phyloP scores from a whole-genome alignment of 768 basidiomycete species.

The Auricularia sp. region DNA sequence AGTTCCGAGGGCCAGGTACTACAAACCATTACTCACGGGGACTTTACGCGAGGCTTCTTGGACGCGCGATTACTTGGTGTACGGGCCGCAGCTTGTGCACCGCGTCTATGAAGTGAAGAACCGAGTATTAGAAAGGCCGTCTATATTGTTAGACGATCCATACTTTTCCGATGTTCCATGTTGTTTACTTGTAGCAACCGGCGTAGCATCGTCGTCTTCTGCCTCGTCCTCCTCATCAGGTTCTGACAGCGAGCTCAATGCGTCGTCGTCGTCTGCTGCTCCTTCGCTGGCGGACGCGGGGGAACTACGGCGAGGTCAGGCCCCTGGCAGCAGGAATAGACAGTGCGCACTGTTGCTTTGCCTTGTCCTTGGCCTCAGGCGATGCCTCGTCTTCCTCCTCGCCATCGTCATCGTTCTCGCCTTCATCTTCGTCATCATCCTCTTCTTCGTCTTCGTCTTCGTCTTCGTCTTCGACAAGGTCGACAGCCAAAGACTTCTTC shows the following conservation, averaged over 20 bases:
- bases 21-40: neutral
- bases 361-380: neutral
- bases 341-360: neutral
- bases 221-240: neutral
- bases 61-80: neutral
- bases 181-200: neutral
- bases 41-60: neutral
- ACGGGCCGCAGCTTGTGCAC: neutral
- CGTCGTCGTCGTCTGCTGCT: neutral
- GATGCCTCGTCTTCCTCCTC: neutral
- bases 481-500: conserved; percentile 12
- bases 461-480: conserved; percentile 24
- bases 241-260: neutral
- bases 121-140: neutral
- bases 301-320: neutral
- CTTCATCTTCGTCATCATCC: conserved; percentile 21
- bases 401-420: conserved; percentile 29
- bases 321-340: neutral
- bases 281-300: neutral
- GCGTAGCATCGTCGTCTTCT: neutral
- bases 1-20: neutral
- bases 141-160: neutral
- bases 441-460: conserved; percentile 21
- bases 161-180: neutral
- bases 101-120: neutral